Conservation (phyloP, 164 flowering plant species). For the Vitis rupestris region DNA sequence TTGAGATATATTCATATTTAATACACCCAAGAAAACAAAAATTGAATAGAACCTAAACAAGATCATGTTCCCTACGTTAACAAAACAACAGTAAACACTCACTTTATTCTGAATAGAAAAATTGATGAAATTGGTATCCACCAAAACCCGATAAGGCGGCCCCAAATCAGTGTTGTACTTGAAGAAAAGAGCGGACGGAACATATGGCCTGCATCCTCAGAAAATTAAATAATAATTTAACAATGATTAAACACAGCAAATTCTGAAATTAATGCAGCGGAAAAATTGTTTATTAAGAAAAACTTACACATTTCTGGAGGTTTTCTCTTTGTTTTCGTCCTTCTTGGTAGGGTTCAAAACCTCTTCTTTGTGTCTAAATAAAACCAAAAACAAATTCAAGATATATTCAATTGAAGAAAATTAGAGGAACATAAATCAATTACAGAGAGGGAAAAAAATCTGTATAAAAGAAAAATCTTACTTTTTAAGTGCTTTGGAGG, state of each 20-base stretch:
- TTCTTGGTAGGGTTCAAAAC: slow-evolving; percentile 78
- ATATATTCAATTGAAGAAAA: not conserved
- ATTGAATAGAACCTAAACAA: not conserved
- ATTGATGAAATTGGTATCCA: slow-evolving; percentile 98
- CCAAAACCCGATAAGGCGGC: slow-evolving; percentile 90
- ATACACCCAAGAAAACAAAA: not conserved
- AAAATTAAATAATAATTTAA: not conserved
- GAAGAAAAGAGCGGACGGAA: slow-evolving; percentile 86
- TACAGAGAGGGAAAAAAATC: not conserved
- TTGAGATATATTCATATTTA: too few relatives aligned
- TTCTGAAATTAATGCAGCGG: too few relatives aligned
- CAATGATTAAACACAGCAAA: not conserved
- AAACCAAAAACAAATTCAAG: slow-evolving; percentile 3
- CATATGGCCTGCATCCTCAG: slow-evolving; percentile 55
- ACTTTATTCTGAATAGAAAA: slow-evolving; percentile 96
- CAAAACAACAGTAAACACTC: slow-evolving; percentile 6
- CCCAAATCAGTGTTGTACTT: slow-evolving; percentile 77
- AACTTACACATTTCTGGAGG: slow-evolving; percentile 86
- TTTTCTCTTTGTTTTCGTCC: slow-evolving; percentile 60
- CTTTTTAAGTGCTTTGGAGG: slow-evolving; percentile 62
- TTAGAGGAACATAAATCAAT: not conserved
- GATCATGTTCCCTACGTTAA: too few relatives aligned
- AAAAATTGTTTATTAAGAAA: not conserved
- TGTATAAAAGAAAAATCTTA: slow-evolving; percentile 16
- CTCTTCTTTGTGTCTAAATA: slow-evolving; percentile 62